Evolutionary conservation across 768 basidiomycete genomes (phyloP).

Genomic region (Sistotremastrum niveocremeum): DNA sequence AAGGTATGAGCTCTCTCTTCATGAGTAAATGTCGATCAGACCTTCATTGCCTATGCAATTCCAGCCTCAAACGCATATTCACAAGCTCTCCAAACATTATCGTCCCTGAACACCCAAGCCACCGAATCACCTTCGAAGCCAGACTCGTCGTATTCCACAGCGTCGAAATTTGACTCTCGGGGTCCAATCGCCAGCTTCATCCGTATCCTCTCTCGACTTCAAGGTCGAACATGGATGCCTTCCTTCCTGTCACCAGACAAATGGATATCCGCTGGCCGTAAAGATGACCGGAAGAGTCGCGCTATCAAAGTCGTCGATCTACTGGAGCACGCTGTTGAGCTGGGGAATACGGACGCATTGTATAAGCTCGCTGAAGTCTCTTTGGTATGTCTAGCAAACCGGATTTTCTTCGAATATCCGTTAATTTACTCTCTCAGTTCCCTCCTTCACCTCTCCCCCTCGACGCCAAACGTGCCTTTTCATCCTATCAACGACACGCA

Average conservation of each 20-base stretch:
- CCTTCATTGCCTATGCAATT: too few relatives aligned
- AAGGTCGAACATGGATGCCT: background rate
- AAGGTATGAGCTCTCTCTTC: too few relatives aligned
- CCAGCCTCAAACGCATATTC: constrained; percentile 57
- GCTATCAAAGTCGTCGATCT: constrained; percentile 75
- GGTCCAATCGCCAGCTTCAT: constrained; percentile 1
- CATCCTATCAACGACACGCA: constrained; percentile 52
- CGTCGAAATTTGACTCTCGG: background rate
- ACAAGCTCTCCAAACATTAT: constrained; percentile 56
- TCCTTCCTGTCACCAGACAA: background rate
- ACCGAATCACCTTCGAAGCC: constrained; percentile 18
- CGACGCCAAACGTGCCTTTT: constrained; percentile 49
- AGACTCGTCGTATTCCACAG: constrained; percentile 20
- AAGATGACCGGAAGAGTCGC: constrained; percentile 50
- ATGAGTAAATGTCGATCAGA: too few relatives aligned
- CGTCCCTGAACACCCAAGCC: constrained; percentile 42
- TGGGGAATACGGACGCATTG: constrained; percentile 64
- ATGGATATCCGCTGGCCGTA: constrained; percentile 27
- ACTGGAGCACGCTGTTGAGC: constrained; percentile 65
- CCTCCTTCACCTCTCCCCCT: constrained; percentile 55
- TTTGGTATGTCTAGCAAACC: constrained; percentile 31
- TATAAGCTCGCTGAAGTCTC: constrained; percentile 55
- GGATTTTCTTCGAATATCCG: background rate
- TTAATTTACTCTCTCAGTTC: constrained; percentile 31
- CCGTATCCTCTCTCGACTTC: constrained; percentile 1